These are phyloP conservation scores for Adenanthera pavonina DNA, from an alignment of 306 rosid species.

Conservation along the genomic window DNA sequence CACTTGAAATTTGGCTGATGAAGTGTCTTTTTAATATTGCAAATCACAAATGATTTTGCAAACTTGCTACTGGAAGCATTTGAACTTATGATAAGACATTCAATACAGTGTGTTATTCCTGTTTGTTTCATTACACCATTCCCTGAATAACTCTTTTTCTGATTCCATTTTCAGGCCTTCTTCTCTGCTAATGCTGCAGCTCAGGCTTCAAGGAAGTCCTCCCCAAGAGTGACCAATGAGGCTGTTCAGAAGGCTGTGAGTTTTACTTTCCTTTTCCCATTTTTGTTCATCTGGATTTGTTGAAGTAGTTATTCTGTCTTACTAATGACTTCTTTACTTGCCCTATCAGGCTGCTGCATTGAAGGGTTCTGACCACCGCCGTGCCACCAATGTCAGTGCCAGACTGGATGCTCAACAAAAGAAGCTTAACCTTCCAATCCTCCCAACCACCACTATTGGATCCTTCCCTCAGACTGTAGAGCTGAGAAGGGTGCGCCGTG, in stretches of 20 bases:
- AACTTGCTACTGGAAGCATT: not conserved
- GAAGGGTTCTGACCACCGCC: slow-evolving; percentile 91
- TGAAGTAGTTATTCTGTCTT: slow-evolving; percentile 23
- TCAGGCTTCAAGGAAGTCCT: slow-evolving; percentile 74
- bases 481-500: slow-evolving; percentile 88
- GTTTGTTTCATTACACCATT: slow-evolving; percentile 18
- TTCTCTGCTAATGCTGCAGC: slow-evolving; percentile 73
- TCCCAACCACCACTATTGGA: slow-evolving; percentile 91
- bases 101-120: not conserved
- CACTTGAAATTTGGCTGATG: not conserved
- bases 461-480: slow-evolving; percentile 93
- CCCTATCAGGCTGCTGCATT: slow-evolving; percentile 74
- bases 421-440: slow-evolving; percentile 89
- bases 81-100: not conserved
- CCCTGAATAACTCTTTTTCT: slow-evolving; percentile 19
- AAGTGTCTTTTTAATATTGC: not conserved
- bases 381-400: slow-evolving; percentile 76
- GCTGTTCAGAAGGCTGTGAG: slow-evolving; percentile 90
- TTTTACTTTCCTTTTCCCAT: slow-evolving; percentile 20
- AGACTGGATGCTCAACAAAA: slow-evolving; percentile 88
- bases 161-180: slow-evolving; percentile 57
- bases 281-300: slow-evolving; percentile 13
- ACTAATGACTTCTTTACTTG: slow-evolving; percentile 28
- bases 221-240: slow-evolving; percentile 84
- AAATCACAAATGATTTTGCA: not conserved